Evolutionary conservation across 2,329 filamentous ascomycete species (phyloP).

Genomic region (Aphanocladium album): DNA sequence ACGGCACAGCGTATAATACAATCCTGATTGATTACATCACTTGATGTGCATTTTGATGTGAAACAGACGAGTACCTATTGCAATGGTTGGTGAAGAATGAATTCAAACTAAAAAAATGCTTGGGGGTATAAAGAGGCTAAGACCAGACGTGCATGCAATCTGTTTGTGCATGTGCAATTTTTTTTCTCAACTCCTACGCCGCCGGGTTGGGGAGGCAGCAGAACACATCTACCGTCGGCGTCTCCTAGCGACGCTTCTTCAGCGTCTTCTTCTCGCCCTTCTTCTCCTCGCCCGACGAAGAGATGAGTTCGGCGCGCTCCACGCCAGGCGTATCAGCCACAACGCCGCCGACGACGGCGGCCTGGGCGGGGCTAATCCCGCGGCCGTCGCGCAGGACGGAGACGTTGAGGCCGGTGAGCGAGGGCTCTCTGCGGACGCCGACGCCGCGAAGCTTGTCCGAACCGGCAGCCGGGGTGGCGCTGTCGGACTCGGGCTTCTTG

Average conservation of each 20-base stretch:
- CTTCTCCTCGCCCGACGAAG: slow-evolving; percentile 10
- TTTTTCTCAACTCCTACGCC: background rate
- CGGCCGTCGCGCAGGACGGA: slow-evolving; percentile 10
- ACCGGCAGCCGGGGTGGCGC: background rate
- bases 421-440: slow-evolving; percentile 10
- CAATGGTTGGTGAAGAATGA: no score
- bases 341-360: slow-evolving; percentile 9
- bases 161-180: background rate
- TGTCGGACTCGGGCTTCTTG: background rate
- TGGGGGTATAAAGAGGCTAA: background rate
- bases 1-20: slow-evolving; percentile 1
- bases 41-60: no score
- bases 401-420: background rate
- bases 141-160: background rate
- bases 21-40: background rate
- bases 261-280: slow-evolving; percentile 1
- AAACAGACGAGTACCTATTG: no score
- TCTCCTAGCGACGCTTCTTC: slow-evolving; percentile 11
- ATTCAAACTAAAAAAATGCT: background rate
- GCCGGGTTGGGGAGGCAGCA: background rate
- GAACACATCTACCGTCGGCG: background rate
- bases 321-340: background rate
- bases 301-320: slow-evolving; percentile 8
- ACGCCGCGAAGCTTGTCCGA: slow-evolving; percentile 9
- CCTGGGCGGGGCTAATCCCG: slow-evolving; percentile 12